Percentiles rank a stretch among this genome's conserved stretches.
These are phyloP conservation scores for Aureobasidium sp. DNA, from an alignment of 2,329 filamentous ascomycete species.

Conservation along the genomic window DNA sequence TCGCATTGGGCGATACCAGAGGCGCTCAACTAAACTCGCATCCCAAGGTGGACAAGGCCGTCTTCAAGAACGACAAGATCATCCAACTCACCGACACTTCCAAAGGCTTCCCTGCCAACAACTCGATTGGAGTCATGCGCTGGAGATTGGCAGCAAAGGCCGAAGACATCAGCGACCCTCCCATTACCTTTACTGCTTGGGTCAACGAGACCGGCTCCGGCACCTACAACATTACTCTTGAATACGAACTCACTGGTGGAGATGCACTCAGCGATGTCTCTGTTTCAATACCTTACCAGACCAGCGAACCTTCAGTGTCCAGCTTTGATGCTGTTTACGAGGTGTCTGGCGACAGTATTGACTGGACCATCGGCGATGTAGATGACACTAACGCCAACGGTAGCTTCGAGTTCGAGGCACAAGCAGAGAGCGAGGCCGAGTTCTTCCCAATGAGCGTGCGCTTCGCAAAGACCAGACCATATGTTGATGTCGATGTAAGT, in stretches of 20 bases:
- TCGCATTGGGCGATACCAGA: slow-evolving; percentile 68
- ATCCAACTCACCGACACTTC: slow-evolving; percentile 86
- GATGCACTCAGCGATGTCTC: slow-evolving; percentile 76
- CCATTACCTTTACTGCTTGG: slow-evolving; percentile 97
- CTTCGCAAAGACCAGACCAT: slow-evolving; percentile 80
- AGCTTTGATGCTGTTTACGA: slow-evolving; percentile 94
- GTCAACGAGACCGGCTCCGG: slow-evolving; percentile 77
- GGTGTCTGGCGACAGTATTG: slow-evolving; percentile 82
- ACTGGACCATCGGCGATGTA: slow-evolving; percentile 87
- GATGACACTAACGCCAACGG: slow-evolving; percentile 76
- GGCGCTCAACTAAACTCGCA: slow-evolving; percentile 91
- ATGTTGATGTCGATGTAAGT: slow-evolving; percentile 89
- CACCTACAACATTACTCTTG: slow-evolving; percentile 84
- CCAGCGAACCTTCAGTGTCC: slow-evolving; percentile 77
- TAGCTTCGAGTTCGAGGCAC: slow-evolving; percentile 91
- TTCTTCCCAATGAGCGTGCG: slow-evolving; percentile 96
- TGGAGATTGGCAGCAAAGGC: slow-evolving; percentile 82
- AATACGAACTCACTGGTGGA: slow-evolving; percentile 84
- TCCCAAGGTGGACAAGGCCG: slow-evolving; percentile 85
- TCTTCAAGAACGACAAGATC: slow-evolving; percentile 73
- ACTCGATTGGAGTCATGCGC: slow-evolving; percentile 83
- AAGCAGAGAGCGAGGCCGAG: slow-evolving; percentile 79
- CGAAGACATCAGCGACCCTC: slow-evolving; percentile 73
- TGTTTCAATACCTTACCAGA: slow-evolving; percentile 79
- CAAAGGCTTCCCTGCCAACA: slow-evolving; percentile 90